Base-by-base conservation (phyloP, 495 filamentous ascomycete species). In the Terfezia boudieri region DNA sequence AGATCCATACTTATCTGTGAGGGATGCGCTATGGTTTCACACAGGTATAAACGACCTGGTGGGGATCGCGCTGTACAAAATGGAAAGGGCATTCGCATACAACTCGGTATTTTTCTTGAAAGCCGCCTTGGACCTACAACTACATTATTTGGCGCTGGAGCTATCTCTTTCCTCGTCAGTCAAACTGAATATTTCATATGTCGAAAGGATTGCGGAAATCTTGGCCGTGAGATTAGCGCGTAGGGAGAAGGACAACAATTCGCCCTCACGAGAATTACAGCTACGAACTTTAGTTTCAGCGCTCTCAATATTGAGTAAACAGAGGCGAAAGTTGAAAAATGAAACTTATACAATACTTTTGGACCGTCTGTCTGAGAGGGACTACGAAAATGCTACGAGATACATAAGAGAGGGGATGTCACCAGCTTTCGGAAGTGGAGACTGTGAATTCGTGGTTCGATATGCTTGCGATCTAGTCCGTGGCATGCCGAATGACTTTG, bases 21-120 rank as follows among this genome's bases (percentile, higher is more conserved):
- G 64, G 55, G 57, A 61, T 54, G 56, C 56, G 14, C 32, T 65
- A 17, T 65, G 62, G 59, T 49, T 62, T 50, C 43, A 56, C 49
- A 62, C 62, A n/a, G 56, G 57, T 26, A 62, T 65, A 53, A 54
- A 65, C 36, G 51, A 58, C 20, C 55, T 65, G 49, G 63, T 65
- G 37, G 49, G 56, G 32, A 55, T 52, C 53, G 57, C 62, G 17
- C 49, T 65, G 51, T 57, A 48, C 36, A 59, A 62, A 37, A 65
- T 65, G 62, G 59, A 62, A 49, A 62, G 57, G 36, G 57, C 60
- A 16, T 65, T 65, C 41, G 63, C 63, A 36, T 65, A 65, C 51
- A 65, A 65, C 54, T 60, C 59, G 4, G 63, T 60, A 10, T 65
- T 60, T 54, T 62, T 65, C 56, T 54, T 65, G 8, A 65, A 65